phyloP scores from a whole-genome alignment of 371 early-diverging fungal species.

The Mortierella polycephala region DNA sequence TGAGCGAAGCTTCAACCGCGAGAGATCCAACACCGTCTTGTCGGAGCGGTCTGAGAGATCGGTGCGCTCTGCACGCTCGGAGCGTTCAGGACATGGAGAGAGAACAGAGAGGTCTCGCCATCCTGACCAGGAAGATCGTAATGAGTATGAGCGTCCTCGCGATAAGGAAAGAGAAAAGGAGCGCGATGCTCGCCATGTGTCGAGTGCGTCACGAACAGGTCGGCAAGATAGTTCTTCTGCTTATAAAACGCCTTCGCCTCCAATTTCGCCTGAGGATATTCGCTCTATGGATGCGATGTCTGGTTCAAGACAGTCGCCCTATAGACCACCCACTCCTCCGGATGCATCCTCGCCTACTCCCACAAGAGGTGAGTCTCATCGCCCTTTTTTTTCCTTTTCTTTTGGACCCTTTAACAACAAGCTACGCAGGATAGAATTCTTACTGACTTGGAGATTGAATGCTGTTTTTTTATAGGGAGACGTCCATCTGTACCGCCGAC shows the following conservation, averaged over 20 bases:
- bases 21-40: constrained; percentile 47
- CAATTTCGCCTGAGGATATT: constrained; percentile 40
- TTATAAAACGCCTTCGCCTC: constrained; percentile 46
- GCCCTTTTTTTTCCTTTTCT: neutral
- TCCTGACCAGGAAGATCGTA: constrained; percentile 25
- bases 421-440: no score
- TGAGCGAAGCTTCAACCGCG: constrained; percentile 29
- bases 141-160: constrained; percentile 20
- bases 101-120: constrained; percentile 29
- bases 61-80: constrained; percentile 37
- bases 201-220: constrained; percentile 10
- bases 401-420: neutral
- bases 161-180: constrained; percentile 1
- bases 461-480: constrained; percentile 4
- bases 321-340: constrained; percentile 49
- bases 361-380: constrained; percentile 17
- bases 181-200: neutral
- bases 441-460: neutral
- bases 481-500: constrained; percentile 9
- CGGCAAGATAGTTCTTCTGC: constrained; percentile 28
- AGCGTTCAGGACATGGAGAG: constrained; percentile 19
- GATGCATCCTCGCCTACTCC: constrained; percentile 40
- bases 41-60: constrained; percentile 51
- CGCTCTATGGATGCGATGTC: constrained; percentile 22
- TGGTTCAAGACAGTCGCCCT: constrained; percentile 13